Conservation (phyloP, 2,329 filamentous ascomycete genomes). For the Dryadomyces sulphureus region DNA sequence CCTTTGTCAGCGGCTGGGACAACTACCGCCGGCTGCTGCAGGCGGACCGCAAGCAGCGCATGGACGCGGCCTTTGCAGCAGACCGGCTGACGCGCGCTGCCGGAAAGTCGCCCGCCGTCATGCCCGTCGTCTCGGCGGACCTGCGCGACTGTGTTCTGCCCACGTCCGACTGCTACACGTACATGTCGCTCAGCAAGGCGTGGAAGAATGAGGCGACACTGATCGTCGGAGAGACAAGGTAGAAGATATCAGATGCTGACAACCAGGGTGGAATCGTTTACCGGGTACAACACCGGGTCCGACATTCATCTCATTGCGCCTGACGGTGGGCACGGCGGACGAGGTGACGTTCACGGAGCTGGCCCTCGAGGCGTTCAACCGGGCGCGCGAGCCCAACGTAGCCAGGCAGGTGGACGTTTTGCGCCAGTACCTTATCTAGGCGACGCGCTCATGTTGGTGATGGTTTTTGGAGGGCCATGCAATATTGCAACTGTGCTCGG, state of each 20-base stretch:
- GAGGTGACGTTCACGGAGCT: constrained; percentile 19
- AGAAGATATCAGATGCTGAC: background rate
- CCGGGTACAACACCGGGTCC: constrained; percentile 14
- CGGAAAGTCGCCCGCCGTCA: background rate
- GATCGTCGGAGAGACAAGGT: too few relatives aligned
- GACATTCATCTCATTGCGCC: constrained; percentile 22
- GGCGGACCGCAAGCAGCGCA: constrained; percentile 14
- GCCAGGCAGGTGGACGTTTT: constrained; percentile 2
- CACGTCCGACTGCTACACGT: background rate
- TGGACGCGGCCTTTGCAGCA: background rate
- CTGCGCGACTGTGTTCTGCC: background rate
- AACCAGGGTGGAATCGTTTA: constrained; percentile 11
- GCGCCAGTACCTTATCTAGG: background rate
- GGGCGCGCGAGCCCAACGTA: constrained; percentile 20
- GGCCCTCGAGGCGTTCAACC: constrained; percentile 19
- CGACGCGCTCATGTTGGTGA: too few relatives aligned
- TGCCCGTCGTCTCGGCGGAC: background rate
- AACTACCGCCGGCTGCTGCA: constrained; percentile 20
- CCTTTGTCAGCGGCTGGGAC: constrained; percentile 18
- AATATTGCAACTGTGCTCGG: too few relatives aligned
- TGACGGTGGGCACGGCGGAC: constrained; percentile 8
- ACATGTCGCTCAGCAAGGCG: constrained; percentile 16
- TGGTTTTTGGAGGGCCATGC: too few relatives aligned
- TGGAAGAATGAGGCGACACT: constrained; percentile 16
- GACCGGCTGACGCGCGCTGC: background rate